Evolutionary conservation across 73 alveolate species (phyloP).

Genomic region (Symbiodinium natans): DNA sequence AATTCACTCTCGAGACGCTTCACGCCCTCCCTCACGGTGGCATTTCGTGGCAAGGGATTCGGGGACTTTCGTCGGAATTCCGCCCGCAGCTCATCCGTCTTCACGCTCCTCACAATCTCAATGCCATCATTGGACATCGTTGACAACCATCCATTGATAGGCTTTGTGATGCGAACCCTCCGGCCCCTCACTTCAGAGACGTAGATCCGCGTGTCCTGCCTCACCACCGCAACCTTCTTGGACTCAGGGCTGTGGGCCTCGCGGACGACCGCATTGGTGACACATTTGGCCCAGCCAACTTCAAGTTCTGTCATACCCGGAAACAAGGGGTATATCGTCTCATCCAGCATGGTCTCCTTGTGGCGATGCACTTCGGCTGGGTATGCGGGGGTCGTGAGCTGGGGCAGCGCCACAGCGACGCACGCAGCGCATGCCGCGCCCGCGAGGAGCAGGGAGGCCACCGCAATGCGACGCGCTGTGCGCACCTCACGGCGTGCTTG

Average conservation of each 20-base stretch:
- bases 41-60: no score
- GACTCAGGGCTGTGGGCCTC: neutral
- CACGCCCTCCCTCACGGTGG: no score
- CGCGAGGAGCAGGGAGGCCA: no score
- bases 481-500: conserved; percentile 6
- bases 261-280: conserved; percentile 14
- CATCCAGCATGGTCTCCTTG: conserved; percentile 14
- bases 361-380: neutral
- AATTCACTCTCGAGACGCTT: neutral
- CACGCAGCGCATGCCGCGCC: conserved; percentile 1
- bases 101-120: conserved; percentile 39
- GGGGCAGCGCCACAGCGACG: neutral
- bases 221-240: conserved; percentile 51
- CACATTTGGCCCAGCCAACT: conserved; percentile 8
- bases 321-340: neutral
- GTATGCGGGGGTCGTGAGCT: neutral
- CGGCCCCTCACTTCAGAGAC: conserved; percentile 77
- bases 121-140: conserved; percentile 84
- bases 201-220: conserved; percentile 30
- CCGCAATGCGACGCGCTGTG: no score
- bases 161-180: conserved; percentile 58
- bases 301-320: neutral
- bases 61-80: no score
- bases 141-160: conserved; percentile 67
- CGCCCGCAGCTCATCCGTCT: conserved; percentile 34